Percentiles rank a stretch among this genome's conserved stretches.
Conservation (phyloP, 257 asterid species). For the Nicotiana paniculata region DNA sequence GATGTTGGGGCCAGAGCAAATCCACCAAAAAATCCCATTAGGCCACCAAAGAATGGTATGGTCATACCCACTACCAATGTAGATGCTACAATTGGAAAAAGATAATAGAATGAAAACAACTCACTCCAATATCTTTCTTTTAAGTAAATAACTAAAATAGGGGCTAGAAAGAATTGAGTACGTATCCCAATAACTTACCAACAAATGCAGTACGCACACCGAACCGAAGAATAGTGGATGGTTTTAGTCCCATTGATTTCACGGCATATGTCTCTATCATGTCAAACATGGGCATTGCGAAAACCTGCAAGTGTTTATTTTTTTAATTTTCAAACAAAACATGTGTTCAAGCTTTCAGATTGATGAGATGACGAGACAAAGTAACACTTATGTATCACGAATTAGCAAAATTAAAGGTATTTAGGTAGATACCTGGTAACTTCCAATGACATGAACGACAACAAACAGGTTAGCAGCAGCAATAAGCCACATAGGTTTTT, state of each 20-base stretch:
- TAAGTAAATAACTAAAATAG: too few species aligned
- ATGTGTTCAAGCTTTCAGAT: too few species aligned
- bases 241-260: constrained; percentile 31
- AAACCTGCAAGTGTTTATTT: not conserved
- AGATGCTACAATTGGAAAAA: constrained; percentile 23
- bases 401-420: too few species aligned
- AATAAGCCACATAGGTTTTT: constrained; percentile 55
- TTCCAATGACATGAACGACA: constrained; percentile 28
- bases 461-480: constrained; percentile 53
- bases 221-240: constrained; percentile 46
- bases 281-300: constrained; percentile 40
- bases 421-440: constrained; percentile 44
- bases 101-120: not conserved
- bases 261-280: constrained; percentile 50
- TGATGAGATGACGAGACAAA: too few species aligned
- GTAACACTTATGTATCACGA: too few species aligned
- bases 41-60: constrained; percentile 79
- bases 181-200: constrained; percentile 29
- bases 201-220: constrained; percentile 38
- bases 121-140: not conserved
- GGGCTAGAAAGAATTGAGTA: not conserved
- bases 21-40: constrained; percentile 88
- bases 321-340: not conserved
- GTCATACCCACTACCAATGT: constrained; percentile 64
- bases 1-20: constrained; percentile 80